Base-by-base conservation (phyloP, 2,329 filamentous ascomycete genomes). In the Cladosporium sp. region DNA sequence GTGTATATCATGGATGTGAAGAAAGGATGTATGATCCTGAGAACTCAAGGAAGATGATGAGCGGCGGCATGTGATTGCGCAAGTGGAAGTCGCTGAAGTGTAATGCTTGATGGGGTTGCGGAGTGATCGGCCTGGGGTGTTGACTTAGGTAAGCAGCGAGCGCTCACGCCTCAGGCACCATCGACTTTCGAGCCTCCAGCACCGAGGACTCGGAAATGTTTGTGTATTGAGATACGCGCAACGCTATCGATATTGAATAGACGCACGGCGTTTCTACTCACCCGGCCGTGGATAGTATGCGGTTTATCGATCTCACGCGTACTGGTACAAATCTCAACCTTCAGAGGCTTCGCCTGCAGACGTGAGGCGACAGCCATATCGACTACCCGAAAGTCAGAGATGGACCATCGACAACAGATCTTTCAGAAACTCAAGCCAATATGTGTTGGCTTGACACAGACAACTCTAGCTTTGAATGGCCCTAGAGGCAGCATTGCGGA, bases 391-490 rank as follows among this genome's bases (percentile, higher is more conserved):
- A 21, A 30, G 18, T 30, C 14, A 21, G 30, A 26, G 18, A 59
- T 65, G 53, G 73, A 75, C 25, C 58, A 58, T 49, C 75, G 78
- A 63, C 78, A 78, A 63, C 74, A 76, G 16, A 67, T 73, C 26
- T 83, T 83, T 66, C 76, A 79, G 51, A 70, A 86, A 83, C 79
- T 89, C 64, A 88, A 87, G 69, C 80, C 82, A 58, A 78, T 80
- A 64, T 89, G 87, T 71, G 83, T 89, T 36, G 81, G 84, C 53
- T 80, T 89, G 39, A 85, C 85, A 67, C 83, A 87, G 56, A 77
- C 80, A 57, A 83, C 83, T 11, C 75, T 88, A 18, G 78, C 76
- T 49, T 81, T 87, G 65, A 80, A 81, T 57, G 80, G 80, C 36
- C 79, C 78, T 39, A 79, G 81, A 64, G 75, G 73, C 18, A 79